Evolutionary conservation across 176 grass and related monocot species (phyloP), one percentile per base, ranked within the genome.

Genomic region (Juncus effusus): DNA sequence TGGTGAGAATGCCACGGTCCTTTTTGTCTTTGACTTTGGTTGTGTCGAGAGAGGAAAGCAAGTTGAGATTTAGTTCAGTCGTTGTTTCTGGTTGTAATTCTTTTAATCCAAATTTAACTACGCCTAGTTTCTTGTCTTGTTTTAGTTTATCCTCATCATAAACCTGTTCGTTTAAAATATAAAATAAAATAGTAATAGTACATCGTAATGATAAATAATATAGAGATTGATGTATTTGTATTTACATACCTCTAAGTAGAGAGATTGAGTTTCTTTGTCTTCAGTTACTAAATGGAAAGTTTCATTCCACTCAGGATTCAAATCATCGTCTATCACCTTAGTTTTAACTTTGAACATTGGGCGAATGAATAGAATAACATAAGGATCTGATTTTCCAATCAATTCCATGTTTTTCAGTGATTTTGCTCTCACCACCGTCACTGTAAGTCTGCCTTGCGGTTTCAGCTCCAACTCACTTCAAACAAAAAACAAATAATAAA

Each of bases 1-100:
- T 56, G 35, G 61, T 87, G 61, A 99, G 83, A 53, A 75, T 70
- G 51, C 94, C 83, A 45, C 94, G 78, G 69, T 99, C 94, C 80
- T 93, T 93, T 82, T 90, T 99, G 75, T 99, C 88, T 86, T 93
- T 99, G 38, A 93, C 85, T 82, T 99, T 99, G 60, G 87, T 83
- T 37, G 88, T 93, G 82, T 93, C 94, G 13, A 99, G 88, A 38
- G 85, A 99, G 57, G 94, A 61, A 28, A 99, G 80, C 72, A 99
- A 79, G 45, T 83, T 90, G 72, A 99, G 69, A 59, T 85, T 82
- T 54, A 99, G 65, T 78, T 99, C 94, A 78, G 79, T 85, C 60
- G 57, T 9, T 4, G 61, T 59, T 60, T 75, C 81, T 41, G 78
- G 77, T 65, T 68, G 78, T 64, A 99, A 82, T 72, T 86, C 80